Conservation (phyloP, 139 green algal species). For the Auxenochlorella pyrenoidosa region DNA sequence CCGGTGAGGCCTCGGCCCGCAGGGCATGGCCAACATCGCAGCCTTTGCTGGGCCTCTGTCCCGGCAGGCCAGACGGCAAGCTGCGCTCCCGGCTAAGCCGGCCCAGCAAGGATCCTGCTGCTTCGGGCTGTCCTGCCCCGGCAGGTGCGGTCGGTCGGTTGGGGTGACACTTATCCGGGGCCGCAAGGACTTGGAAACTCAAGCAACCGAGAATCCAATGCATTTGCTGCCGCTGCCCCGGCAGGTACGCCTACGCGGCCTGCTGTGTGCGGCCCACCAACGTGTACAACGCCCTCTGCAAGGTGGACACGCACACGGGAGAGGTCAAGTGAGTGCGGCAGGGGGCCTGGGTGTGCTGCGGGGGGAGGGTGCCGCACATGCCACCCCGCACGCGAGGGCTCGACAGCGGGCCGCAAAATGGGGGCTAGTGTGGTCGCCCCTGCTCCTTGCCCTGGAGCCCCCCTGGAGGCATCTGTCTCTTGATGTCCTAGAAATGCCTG, state of each 20-base stretch:
- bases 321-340: slow-evolving; percentile 7
- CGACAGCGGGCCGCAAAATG: too few species aligned
- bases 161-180: too few species aligned
- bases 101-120: neutral
- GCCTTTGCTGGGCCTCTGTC: too few species aligned
- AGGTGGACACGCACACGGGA: slow-evolving; percentile 63
- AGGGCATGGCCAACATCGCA: too few species aligned
- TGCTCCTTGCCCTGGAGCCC: too few species aligned
- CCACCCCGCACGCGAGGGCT: too few species aligned
- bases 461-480: too few species aligned
- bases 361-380: neutral
- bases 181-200: too few species aligned
- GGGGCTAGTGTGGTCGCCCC: too few species aligned
- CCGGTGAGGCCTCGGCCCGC: neutral
- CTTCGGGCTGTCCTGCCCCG: too few species aligned
- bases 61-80: neutral
- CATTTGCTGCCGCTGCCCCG: too few species aligned
- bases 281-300: slow-evolving; percentile 74
- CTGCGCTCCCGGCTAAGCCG: neutral
- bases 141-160: too few species aligned
- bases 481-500: neutral
- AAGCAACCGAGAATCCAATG: neutral
- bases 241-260: slow-evolving; percentile 68
- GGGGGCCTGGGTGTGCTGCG: neutral
- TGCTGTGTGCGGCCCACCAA: slow-evolving; percentile 65